Evolutionary conservation across 75 land plant genomes (phyloP), one percentile per base, ranked within the genome.

Genomic region (Cunninghamia lanceolata): DNA sequence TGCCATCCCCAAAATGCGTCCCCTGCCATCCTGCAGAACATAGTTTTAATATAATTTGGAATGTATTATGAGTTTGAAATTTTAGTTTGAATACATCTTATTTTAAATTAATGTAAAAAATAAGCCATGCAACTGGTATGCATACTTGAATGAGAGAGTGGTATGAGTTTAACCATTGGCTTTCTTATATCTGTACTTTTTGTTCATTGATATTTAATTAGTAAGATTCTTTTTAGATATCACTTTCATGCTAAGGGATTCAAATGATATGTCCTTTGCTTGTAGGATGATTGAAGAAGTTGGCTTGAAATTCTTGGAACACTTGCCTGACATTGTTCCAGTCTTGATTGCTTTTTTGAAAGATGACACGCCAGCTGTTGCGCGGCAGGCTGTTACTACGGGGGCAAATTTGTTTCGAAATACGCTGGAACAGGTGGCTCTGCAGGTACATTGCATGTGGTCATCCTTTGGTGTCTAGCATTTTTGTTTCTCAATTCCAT

Each of bases 251-350:
- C 43, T 43, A 79, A 2, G 40, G 14, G 47, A 80, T 43, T 79
- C 11, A 79, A 43, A 45, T 80, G 32, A 2, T 38, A 2, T 45
- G 9, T 43, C 32, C 15, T 80, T 79, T 45, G 16, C 9, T 73
- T 88, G 83, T 86, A 98, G 99, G 92, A 88, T 98, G 78, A 91
- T 98, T 90, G 99, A 98, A 86, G 95, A 95, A 71, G 87, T 96
- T 84, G 99, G 97, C 19, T 86, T 86, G 68, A 93, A 90, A 83
- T 89, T 92, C 85, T 42, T 93, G 68, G 93, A 95, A 34, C 76
- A 92, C 45, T 81, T 96, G 25, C 94, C 95, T 70, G 90, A 92
- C 59, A 91, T 95, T 83, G 92, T 94, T 66, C 99, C 99, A 39
- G 86, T 88, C 39, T 87, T 98, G 43, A 90, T 93, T 38, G 63